Conservation (phyloP, 176 grass and related monocot species). For the Ensete ventricosum region DNA sequence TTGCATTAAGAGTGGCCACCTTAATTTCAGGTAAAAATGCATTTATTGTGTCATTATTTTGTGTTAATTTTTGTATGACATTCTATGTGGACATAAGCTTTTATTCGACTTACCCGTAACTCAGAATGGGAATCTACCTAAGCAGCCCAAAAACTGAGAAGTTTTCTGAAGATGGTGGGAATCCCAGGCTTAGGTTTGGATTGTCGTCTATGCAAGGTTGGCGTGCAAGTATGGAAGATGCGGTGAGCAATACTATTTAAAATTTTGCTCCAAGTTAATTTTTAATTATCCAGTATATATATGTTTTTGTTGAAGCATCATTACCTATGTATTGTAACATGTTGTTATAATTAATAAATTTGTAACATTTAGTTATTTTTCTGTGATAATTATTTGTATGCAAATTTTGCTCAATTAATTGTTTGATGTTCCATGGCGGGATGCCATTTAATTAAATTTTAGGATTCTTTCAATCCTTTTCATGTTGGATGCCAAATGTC, state of each 20-base stretch:
- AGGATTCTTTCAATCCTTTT: too few relatives aligned
- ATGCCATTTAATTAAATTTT: background rate
- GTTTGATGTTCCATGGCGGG: too few relatives aligned
- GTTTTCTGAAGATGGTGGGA: constrained; percentile 70
- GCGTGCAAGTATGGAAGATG: constrained; percentile 95
- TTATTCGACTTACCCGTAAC: background rate
- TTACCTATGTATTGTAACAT: too few relatives aligned
- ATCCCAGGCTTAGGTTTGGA: constrained; percentile 58
- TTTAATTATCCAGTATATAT: background rate
- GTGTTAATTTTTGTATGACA: background rate
- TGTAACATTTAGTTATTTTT: too few relatives aligned
- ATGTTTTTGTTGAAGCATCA: too few relatives aligned
- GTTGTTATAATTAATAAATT: too few relatives aligned
- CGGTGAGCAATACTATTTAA: constrained; percentile 40
- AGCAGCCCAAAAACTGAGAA: constrained; percentile 93
- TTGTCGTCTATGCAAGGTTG: constrained; percentile 96
- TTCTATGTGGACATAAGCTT: background rate
- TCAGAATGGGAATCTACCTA: constrained; percentile 84
- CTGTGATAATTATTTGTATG: too few relatives aligned
- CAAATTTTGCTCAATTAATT: too few relatives aligned
- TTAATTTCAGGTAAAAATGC: background rate
- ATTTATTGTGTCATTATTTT: background rate
- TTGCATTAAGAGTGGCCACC: background rate
- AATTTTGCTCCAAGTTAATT: background rate
- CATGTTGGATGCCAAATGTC: too few relatives aligned